A percentile compares a stretch with the other conserved stretches of the same genome.
These are phyloP conservation scores for Saturnispora bothae DNA, from an alignment of 805 yeast genomes.

Conservation along the genomic window DNA sequence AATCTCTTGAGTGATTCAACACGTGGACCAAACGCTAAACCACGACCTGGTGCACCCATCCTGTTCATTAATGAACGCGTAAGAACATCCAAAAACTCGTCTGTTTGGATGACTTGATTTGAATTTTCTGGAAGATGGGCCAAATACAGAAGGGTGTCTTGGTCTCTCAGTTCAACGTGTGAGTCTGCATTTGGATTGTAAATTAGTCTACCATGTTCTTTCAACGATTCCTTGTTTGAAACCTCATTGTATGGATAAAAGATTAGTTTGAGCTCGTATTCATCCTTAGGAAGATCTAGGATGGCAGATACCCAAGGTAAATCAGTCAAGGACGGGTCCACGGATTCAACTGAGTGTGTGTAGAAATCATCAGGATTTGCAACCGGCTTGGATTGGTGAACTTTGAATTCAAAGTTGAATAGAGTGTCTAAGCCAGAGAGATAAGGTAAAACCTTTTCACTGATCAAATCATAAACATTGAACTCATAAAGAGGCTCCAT, in stretches of 20 bases:
- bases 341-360: conserved; percentile 12
- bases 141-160: conserved; percentile 23
- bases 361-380: neutral
- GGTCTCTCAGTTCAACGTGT: conserved; percentile 12
- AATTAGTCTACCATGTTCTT: conserved; percentile 3
- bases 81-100: conserved; percentile 21
- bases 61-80: conserved; percentile 15
- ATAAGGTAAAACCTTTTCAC: conserved; percentile 6
- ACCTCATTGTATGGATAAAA: conserved; percentile 18
- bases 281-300: neutral
- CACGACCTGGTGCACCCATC: conserved; percentile 15
- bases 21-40: conserved; percentile 18
- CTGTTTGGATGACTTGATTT: neutral
- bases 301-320: conserved; percentile 16
- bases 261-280: conserved; percentile 11
- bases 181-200: conserved; percentile 17
- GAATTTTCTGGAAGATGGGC: conserved; percentile 12
- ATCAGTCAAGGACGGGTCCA: conserved; percentile 18
- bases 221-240: conserved; percentile 9
- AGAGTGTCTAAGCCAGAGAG: conserved; percentile 3
- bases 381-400: neutral
- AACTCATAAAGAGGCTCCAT: too few species aligned
- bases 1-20: conserved; percentile 18
- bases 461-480: conserved; percentile 16
- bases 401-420: conserved; percentile 4